Conservation (phyloP, 2,329 filamentous ascomycete species). For the Immersiporthe knoxdaviesiana region DNA sequence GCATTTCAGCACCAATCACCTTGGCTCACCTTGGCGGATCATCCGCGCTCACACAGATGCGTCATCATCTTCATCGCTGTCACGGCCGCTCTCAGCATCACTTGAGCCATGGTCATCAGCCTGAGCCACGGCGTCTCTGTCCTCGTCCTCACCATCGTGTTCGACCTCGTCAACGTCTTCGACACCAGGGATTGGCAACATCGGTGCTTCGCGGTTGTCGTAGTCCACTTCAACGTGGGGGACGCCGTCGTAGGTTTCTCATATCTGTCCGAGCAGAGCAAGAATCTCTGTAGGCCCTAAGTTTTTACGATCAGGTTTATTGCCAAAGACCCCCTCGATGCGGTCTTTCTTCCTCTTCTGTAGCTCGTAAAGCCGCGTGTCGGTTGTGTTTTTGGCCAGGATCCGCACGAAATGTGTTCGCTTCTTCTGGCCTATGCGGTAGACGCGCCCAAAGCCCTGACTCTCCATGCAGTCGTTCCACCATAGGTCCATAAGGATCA, state of each 20-base stretch:
- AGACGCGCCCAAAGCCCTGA: slow-evolving; percentile 65
- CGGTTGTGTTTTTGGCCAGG: slow-evolving; percentile 58
- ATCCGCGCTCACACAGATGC: neutral
- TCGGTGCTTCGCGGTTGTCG: neutral
- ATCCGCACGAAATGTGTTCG: slow-evolving; percentile 63
- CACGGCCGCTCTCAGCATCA: neutral
- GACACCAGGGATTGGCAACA: neutral
- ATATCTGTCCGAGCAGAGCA: neutral
- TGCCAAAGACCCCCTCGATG: neutral
- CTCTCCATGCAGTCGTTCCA: slow-evolving; percentile 66
- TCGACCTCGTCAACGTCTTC: neutral
- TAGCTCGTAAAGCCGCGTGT: slow-evolving; percentile 38
- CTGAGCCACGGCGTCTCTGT: neutral
- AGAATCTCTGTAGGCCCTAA: neutral
- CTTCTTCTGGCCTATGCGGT: slow-evolving; percentile 66
- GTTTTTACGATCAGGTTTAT: neutral
- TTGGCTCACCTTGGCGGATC: neutral
- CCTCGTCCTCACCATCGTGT: neutral
- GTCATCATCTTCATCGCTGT: neutral
- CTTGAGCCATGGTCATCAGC: neutral
- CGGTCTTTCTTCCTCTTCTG: slow-evolving; percentile 6
- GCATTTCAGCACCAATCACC: too few relatives aligned
- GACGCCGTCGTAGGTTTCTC: neutral
- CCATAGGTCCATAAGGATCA: slow-evolving; percentile 60
- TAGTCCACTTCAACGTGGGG: neutral